Conservation (phyloP, 768 basidiomycete species). For the Lentinula aciculospora region DNA sequence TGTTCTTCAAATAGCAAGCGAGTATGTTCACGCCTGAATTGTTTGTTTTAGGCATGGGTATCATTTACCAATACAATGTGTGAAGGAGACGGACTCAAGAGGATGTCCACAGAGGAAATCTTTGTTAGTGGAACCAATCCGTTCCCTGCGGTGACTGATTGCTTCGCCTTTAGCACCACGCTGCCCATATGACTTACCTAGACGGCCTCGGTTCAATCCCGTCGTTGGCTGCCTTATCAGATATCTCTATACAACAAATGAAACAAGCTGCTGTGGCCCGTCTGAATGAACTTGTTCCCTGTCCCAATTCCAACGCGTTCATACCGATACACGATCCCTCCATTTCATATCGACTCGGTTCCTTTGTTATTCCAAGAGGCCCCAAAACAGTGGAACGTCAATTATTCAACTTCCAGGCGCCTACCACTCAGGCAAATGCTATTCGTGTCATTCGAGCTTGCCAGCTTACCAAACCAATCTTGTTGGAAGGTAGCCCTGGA, state of each 20-base stretch:
- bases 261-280: conserved; percentile 50
- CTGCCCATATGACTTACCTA: conserved; percentile 86
- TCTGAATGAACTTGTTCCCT: conserved; percentile 53
- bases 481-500: conserved; percentile 96
- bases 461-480: conserved; percentile 85
- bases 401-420: conserved; percentile 77
- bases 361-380: conserved; percentile 69
- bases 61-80: conserved; percentile 72
- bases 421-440: conserved; percentile 84
- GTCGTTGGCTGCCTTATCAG: conserved; percentile 61
- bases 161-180: conserved; percentile 63
- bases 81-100: conserved; percentile 17
- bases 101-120: conserved; percentile 41
- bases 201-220: conserved; percentile 84
- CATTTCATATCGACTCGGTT: conserved; percentile 54
- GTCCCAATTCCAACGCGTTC: conserved; percentile 21
- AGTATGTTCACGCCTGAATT: background rate
- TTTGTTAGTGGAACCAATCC: conserved; percentile 50
- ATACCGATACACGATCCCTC: conserved; percentile 27
- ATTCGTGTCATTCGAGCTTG: conserved; percentile 86
- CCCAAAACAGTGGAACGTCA: conserved; percentile 25
- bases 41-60: conserved; percentile 73
- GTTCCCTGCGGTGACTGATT: background rate
- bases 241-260: conserved; percentile 51
- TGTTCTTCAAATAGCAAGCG: conserved; percentile 15